A percentile compares a stretch with the other conserved stretches of the same genome.
Evolutionary conservation across 768 basidiomycete genomes (phyloP).

Genomic region (Tylopilus intermedius): DNA sequence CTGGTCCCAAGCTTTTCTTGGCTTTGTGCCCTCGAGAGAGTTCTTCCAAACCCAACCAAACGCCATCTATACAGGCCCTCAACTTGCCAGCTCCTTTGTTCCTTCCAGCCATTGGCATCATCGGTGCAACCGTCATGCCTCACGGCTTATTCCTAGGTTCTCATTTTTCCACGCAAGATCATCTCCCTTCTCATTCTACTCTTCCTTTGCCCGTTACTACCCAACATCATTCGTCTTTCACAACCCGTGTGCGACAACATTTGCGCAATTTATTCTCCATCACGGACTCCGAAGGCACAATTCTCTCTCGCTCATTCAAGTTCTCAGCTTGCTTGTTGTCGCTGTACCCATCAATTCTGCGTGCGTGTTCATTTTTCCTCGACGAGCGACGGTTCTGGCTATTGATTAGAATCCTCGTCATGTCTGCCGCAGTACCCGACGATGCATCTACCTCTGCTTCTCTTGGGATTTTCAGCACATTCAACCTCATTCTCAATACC

Average conservation of each 20-base stretch:
- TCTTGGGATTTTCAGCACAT: background rate
- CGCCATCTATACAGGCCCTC: background rate
- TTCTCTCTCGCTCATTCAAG: background rate
- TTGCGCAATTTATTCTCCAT: background rate
- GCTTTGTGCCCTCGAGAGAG: background rate
- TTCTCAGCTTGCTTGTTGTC: background rate
- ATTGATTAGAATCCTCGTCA: background rate
- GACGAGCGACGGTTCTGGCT: background rate
- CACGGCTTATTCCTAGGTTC: background rate
- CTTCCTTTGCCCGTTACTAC: background rate
- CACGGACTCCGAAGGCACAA: background rate
- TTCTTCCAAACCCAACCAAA: background rate
- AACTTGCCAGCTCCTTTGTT: background rate
- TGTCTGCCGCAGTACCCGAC: background rate
- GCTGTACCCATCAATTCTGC: background rate
- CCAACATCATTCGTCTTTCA: background rate
- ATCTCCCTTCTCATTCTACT: background rate
- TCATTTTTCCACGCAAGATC: background rate
- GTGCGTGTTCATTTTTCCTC: background rate
- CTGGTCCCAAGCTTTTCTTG: background rate
- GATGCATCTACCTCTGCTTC: background rate
- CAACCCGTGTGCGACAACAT: background rate
- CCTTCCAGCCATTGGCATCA: background rate
- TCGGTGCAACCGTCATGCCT: background rate
- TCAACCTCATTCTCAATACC: background rate